phyloP scores from a whole-genome alignment of 2,329 filamentous ascomycete genomes.

The Scedosporium minutisporum region DNA sequence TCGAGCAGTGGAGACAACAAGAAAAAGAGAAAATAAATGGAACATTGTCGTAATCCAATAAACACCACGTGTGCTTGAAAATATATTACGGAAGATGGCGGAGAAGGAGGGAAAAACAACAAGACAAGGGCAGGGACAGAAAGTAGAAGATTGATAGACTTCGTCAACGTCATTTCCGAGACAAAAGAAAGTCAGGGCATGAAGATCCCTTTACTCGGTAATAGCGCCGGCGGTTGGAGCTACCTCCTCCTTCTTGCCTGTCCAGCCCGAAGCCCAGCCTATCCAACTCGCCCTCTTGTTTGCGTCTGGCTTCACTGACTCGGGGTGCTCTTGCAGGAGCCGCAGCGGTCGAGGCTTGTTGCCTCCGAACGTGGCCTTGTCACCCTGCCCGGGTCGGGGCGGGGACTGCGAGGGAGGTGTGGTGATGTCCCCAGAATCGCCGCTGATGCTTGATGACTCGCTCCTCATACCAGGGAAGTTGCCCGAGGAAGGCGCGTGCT shows the following conservation, averaged over 20 bases:
- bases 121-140: background rate
- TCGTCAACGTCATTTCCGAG: background rate
- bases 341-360: conserved; percentile 76
- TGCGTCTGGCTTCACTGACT: conserved; percentile 32
- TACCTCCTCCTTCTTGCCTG: conserved; percentile 40
- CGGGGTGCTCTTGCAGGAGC: conserved; percentile 69
- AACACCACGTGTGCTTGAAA: background rate
- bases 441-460: conserved; percentile 55
- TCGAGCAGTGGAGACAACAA: background rate
- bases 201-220: background rate
- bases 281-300: conserved; percentile 59
- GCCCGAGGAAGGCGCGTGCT: conserved; percentile 38
- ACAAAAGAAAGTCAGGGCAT: background rate
- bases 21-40: background rate
- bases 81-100: conserved; percentile 3
- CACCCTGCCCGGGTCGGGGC: conserved; percentile 30
- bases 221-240: background rate
- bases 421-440: conserved; percentile 51
- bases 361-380: conserved; percentile 49
- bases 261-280: conserved; percentile 41
- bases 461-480: conserved; percentile 67
- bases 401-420: conserved; percentile 44
- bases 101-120: background rate
- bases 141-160: conserved; percentile 1
- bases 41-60: background rate